phyloP scores from a whole-genome alignment of 768 basidiomycete genomes.

The Phlebiopsis flavidoalba region DNA sequence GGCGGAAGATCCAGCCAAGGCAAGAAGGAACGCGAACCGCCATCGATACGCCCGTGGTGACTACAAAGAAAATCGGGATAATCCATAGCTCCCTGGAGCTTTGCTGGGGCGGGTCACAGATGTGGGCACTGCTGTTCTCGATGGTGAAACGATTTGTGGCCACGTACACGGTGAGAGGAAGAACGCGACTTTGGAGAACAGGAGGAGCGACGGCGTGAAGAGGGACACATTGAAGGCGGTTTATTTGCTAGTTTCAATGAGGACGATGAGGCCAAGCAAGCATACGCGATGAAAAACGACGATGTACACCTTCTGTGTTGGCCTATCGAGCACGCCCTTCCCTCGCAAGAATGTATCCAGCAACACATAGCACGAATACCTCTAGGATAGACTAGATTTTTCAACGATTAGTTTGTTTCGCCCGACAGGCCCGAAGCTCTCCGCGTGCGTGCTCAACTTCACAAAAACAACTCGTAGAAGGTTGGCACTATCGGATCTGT shows the following conservation, averaged over 20 bases:
- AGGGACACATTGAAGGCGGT: slow-evolving; percentile 82
- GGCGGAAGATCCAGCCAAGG: slow-evolving; percentile 58
- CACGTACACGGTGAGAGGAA: slow-evolving; percentile 61
- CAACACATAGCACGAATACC: slow-evolving; percentile 81
- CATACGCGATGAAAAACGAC: not conserved
- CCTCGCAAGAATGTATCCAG: slow-evolving; percentile 79
- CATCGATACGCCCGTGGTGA: slow-evolving; percentile 74
- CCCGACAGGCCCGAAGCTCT: not conserved
- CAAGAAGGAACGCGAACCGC: slow-evolving; percentile 46
- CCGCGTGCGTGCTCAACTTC: slow-evolving; percentile 33
- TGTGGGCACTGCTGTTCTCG: not conserved
- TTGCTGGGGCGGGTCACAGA: slow-evolving; percentile 39
- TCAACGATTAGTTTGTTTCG: not conserved
- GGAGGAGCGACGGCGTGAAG: slow-evolving; percentile 80
- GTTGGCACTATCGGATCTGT: slow-evolving; percentile 34
- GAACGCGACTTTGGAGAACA: slow-evolving; percentile 96
- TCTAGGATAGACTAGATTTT: slow-evolving; percentile 74
- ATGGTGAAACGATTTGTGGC: not conserved
- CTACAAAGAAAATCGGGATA: slow-evolving; percentile 78
- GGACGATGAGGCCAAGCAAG: not conserved
- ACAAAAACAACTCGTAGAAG: slow-evolving; percentile 56
- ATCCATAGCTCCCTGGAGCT: slow-evolving; percentile 80
- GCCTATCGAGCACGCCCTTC: slow-evolving; percentile 80
- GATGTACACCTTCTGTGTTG: slow-evolving; percentile 73
- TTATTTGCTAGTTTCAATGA: slow-evolving; percentile 51